Base-by-base conservation (phyloP, 1,284 basidiomycete species). In the Limonomyces culmigenus region DNA sequence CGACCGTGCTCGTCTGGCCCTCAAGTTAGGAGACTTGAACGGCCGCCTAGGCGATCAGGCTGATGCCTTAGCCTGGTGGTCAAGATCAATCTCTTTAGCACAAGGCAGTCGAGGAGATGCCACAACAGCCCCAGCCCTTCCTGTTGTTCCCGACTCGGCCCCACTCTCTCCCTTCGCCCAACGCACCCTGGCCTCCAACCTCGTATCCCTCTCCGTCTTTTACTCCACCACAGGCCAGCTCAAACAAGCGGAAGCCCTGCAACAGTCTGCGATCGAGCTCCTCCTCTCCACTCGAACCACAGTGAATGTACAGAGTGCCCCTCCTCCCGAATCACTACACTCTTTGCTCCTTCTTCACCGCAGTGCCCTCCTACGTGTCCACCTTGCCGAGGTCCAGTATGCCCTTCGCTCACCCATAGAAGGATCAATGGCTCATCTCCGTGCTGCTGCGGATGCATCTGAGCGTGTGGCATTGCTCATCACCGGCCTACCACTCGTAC, bases 381-480 rank as follows among this genome's bases (percentile, higher is more conserved):
- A 89, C 48, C 66, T 72, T 12, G 80, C 80, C 0, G 79, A 85
- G 48, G 79, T 88, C 5, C 53, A 69, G 4, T 67, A 79, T 46
- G 79, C 74, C 4, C 61, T 65, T 30, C 58, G 58, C 25, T 54
- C 54, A 13, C 58, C 64, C 21, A 44, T 54, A 3, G 43, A 53
- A 12, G 49, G 58, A 20, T 72, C 76, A 0, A 55, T 81, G 19
- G 64, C 70, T 39, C 66, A 68, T 53, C 56, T 83, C 19, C 58
- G 57, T 3, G 57, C 60, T 13, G 75, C 83, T 2, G 72, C 74
- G 2, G 62, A 70, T 41, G 68, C 68, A 4, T 74, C 81, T 1
- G 79, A 85, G 47, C 62, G 63, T 19, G 69, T 85, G 33, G 70
- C 73, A 3, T 53, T 63, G 19, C 55, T 58, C 3, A 58, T 87